Percentiles rank a stretch among this genome's conserved stretches.
Evolutionary conservation across 1,284 basidiomycete species (phyloP).

Genomic region (Cutaneotrichosporon cyanovorans): DNA sequence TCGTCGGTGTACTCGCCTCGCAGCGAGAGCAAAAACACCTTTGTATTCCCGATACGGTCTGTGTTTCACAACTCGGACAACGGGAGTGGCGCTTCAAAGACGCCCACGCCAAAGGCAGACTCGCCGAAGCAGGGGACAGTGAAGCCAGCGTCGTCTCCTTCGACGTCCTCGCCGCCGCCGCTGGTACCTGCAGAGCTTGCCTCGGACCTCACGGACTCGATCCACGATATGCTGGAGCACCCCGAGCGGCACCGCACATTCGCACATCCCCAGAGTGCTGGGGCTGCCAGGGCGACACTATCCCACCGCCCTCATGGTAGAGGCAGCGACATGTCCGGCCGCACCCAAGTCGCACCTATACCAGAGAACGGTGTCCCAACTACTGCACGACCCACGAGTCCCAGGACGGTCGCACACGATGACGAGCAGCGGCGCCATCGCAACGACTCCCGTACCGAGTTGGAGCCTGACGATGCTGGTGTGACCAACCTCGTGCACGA

Average conservation of each 20-base stretch:
- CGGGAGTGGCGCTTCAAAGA: not conserved
- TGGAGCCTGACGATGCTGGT: constrained; percentile 27
- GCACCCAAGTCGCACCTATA: no score
- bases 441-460: constrained; percentile 1
- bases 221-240: constrained; percentile 22
- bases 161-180: not conserved
- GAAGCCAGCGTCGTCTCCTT: not conserved
- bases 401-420: no score
- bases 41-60: constrained; percentile 41
- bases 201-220: constrained; percentile 3
- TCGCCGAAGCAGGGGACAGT: constrained; percentile 9
- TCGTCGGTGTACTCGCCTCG: no score
- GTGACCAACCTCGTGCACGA: constrained; percentile 23
- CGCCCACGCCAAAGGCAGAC: constrained; percentile 2
- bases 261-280: not conserved
- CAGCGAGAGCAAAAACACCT: constrained; percentile 13
- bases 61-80: constrained; percentile 22
- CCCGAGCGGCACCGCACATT: not conserved
- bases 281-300: not conserved
- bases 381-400: no score
- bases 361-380: no score
- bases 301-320: not conserved
- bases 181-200: no score
- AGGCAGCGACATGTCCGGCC: no score
- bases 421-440: not conserved